These are phyloP conservation scores for Hawksworthiomyces lignivorus DNA, from an alignment of 2,329 filamentous ascomycete genomes.

Conservation along the genomic window DNA sequence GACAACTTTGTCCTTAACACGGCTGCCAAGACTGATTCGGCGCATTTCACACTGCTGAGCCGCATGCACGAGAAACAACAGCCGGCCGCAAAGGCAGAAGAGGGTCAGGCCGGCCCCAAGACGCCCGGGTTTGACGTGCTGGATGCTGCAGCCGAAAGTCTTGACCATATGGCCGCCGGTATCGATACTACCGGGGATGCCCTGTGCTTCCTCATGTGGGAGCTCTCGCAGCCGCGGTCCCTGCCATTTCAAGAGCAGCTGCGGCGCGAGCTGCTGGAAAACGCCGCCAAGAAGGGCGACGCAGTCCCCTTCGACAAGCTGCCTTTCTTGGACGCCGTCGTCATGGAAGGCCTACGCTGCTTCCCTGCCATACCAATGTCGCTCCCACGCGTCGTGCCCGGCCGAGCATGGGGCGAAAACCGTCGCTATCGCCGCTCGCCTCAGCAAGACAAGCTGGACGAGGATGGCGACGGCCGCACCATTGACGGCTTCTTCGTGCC, in stretches of 20 bases:
- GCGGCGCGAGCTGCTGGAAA: conserved; percentile 41
- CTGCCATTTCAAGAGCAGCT: conserved; percentile 43
- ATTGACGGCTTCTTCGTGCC: conserved; percentile 51
- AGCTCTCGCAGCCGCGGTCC: conserved; percentile 55
- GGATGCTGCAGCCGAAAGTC: conserved; percentile 58
- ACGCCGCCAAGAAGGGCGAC: conserved; percentile 20
- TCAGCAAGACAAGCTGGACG: not conserved
- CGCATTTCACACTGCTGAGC: conserved; percentile 49
- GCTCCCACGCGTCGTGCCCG: conserved; percentile 52
- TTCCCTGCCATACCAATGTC: conserved; percentile 62
- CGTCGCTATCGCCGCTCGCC: not conserved
- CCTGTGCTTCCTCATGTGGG: conserved; percentile 64
- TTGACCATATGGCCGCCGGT: conserved; percentile 64
- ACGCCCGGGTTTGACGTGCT: conserved; percentile 35
- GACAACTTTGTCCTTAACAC: conserved; percentile 51
- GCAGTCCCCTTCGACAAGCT: conserved; percentile 38
- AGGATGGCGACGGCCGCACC: conserved; percentile 34
- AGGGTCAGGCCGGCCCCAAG: not conserved
- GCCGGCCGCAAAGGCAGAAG: conserved; percentile 13
- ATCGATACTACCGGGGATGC: conserved; percentile 66
- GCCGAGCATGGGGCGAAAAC: conserved; percentile 3
- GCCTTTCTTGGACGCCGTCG: conserved; percentile 53
- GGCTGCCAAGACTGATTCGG: conserved; percentile 35
- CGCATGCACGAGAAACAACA: conserved; percentile 46
- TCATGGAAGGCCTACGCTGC: conserved; percentile 54